phyloP scores from a whole-genome alignment of 192 early-diverging fungal genomes.

The Coemansia sp. region DNA sequence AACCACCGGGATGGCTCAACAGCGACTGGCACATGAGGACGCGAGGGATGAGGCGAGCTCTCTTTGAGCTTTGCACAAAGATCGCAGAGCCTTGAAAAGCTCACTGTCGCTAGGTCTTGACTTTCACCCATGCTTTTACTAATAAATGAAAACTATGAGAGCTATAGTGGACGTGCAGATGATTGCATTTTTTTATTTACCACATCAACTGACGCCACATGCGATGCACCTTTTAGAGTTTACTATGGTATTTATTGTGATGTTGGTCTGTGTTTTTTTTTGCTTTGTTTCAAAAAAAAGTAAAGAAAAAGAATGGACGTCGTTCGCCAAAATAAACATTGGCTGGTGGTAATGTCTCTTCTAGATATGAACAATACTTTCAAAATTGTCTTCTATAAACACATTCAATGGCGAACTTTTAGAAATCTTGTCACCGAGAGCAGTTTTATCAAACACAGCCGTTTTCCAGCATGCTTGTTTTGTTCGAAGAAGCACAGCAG shows the following conservation, averaged over 20 bases:
- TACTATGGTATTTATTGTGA: no score
- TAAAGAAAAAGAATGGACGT: background rate
- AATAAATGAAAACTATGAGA: background rate
- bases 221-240: no score
- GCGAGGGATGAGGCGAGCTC: slow-evolving; percentile 39
- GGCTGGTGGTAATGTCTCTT: background rate
- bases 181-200: background rate
- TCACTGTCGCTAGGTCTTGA: background rate
- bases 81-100: slow-evolving; percentile 8
- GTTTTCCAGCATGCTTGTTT: background rate
- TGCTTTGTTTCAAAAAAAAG: no score
- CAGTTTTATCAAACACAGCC: background rate
- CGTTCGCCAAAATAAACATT: background rate
- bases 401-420: background rate
- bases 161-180: background rate
- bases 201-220: no score
- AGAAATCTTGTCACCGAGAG: background rate
- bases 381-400: background rate
- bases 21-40: slow-evolving; percentile 18
- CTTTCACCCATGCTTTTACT: background rate
- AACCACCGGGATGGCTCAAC: slow-evolving; percentile 13
- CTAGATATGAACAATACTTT: background rate
- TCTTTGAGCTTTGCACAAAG: slow-evolving; percentile 19
- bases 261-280: no score
- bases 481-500: slow-evolving; percentile 1